These are phyloP conservation scores for Claviceps sp. DNA, from an alignment of 2,329 filamentous ascomycete species.

Conservation along the genomic window DNA sequence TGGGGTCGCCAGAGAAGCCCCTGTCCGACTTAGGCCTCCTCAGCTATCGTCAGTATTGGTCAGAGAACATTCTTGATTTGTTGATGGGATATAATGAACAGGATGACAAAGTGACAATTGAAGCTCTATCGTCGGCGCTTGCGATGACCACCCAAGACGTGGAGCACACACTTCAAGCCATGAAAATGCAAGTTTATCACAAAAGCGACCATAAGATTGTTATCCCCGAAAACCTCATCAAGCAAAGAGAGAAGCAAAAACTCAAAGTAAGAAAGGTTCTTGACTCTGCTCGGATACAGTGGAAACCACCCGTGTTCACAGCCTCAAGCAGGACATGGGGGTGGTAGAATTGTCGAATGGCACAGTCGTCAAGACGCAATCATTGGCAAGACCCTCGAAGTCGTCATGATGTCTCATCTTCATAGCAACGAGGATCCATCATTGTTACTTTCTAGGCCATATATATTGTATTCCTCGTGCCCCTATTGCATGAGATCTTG, in stretches of 20 bases:
- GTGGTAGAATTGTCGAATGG: constrained; percentile 43
- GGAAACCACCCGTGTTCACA: constrained; percentile 93
- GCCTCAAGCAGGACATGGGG: constrained; percentile 88
- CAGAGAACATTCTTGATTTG: constrained; percentile 81
- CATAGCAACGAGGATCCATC: background rate
- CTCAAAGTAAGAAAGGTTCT: constrained; percentile 65
- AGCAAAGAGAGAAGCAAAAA: constrained; percentile 68
- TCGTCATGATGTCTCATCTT: background rate
- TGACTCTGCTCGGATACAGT: constrained; percentile 66
- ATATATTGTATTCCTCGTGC: background rate
- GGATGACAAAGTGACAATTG: constrained; percentile 67
- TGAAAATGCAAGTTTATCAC: constrained; percentile 91
- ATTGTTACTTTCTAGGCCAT: background rate
- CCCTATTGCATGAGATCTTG: background rate
- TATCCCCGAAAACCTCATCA: constrained; percentile 69
- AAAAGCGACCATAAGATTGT: constrained; percentile 97
- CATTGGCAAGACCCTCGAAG: too few relatives aligned
- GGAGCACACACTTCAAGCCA: constrained; percentile 81
- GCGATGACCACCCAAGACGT: constrained; percentile 98
- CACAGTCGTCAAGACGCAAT: background rate
- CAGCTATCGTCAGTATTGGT: constrained; percentile 96
- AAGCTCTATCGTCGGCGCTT: constrained; percentile 63
- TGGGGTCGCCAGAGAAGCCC: constrained; percentile 93
- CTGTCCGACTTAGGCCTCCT: constrained; percentile 85
- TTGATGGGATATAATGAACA: constrained; percentile 59